Base-by-base conservation (phyloP, 139 green algal genomes). In the Tetradesmus obliquus region DNA sequence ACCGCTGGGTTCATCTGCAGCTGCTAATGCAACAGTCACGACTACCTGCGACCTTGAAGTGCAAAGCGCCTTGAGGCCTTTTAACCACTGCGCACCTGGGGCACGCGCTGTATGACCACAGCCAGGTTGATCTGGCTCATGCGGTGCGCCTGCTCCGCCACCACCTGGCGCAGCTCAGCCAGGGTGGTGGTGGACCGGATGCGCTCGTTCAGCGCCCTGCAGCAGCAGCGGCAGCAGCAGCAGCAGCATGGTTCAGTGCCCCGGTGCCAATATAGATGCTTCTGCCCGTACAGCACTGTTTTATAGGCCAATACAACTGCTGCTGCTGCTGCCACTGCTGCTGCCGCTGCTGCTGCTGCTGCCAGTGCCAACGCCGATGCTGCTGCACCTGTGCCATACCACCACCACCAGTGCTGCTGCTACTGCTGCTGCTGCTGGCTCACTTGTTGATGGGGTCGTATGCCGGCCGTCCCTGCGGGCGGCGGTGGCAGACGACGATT, bases 91-190 rank as follows among this genome's bases (percentile, higher is more conserved):
- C 57, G 22, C 10, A 80, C 82, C 82, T 87, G 60, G 53, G 82
- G 82, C 55, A 72, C 82, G 20, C 32, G 57, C 9, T 88, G 84
- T 54, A 88, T 88, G 24, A 79, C 24, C 10, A 88, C 84, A 12
- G 84, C n/a, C 84, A 88, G 69, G 84, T 80, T 79, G 84, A 88
- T 15, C 20, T 51, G n/a, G 0, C 7, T 88, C 84, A 88, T 79
- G 58, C 22, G 53, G 32, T 88, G 84, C n/a, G 84, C 84, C 22
- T 79, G 24, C 24, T 80, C 58, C 9, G 69, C 24, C 54, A 88
- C 55, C 1, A 88, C 1, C 8, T 54, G 32, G 2, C 32, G 84
- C 1, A 88, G 84, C 32, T 88, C 84, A 88, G 19, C 57, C 84
- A 88, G n/a, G 24, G n/a, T 88, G 51, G 71, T 45, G 17, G 58